Evolutionary conservation across 2,329 filamentous ascomycete genomes (phyloP).

Genomic region (Pezicula radicicola): DNA sequence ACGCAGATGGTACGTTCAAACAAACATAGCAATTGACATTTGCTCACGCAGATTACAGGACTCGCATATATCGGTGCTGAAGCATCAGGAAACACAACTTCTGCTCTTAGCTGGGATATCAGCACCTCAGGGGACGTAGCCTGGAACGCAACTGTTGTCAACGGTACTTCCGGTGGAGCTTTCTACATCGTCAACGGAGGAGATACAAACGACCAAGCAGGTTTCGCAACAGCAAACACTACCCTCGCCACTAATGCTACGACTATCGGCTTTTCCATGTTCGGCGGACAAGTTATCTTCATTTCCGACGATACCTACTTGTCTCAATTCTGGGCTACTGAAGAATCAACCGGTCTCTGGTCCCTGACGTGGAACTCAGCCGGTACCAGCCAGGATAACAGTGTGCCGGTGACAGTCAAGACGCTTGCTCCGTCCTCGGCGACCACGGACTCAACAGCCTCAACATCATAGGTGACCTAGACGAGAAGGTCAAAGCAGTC

Average conservation of each 20-base stretch:
- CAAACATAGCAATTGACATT: not conserved
- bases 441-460: too few relatives aligned
- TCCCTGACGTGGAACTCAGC: slow-evolving; percentile 14
- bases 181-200: slow-evolving; percentile 4
- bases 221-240: slow-evolving; percentile 17
- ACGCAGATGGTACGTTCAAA: slow-evolving; percentile 21
- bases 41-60: not conserved
- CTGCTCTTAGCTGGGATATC: not conserved
- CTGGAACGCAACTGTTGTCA: not conserved
- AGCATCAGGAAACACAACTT: not conserved
- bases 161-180: not conserved
- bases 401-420: slow-evolving; percentile 14
- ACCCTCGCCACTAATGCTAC: slow-evolving; percentile 5
- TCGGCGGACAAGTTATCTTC: slow-evolving; percentile 24
- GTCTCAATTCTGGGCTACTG: slow-evolving; percentile 17
- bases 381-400: slow-evolving; percentile 4
- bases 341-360: slow-evolving; percentile 11
- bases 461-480: not conserved
- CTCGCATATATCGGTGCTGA: slow-evolving; percentile 3
- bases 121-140: not conserved
- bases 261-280: slow-evolving; percentile 24
- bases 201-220: slow-evolving; percentile 17
- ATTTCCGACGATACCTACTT: slow-evolving; percentile 8
- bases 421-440: slow-evolving; percentile 4
- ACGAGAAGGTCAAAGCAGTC: too few relatives aligned